A percentile compares a stretch with the other conserved stretches of the same genome.
These are phyloP conservation scores for Fusarium xylarioides DNA, from an alignment of 2,329 filamentous ascomycete genomes.

Conservation along the genomic window DNA sequence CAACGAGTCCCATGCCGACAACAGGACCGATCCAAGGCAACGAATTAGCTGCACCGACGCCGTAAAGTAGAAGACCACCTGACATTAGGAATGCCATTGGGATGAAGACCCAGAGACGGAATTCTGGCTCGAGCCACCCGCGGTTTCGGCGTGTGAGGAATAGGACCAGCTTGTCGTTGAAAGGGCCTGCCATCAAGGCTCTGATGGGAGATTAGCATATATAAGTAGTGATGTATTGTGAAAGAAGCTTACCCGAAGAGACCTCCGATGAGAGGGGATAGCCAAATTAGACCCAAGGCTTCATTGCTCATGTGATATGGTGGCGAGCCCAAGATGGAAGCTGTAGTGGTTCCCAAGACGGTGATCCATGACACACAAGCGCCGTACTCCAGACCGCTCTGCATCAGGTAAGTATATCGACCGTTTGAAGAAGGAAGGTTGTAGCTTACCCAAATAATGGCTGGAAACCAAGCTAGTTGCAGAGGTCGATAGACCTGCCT, in stretches of 20 bases:
- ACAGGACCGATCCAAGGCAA: not conserved
- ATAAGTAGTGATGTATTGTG: accelerated
- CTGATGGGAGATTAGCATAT: accelerated
- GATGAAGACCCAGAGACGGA: not conserved
- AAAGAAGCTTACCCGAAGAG: not conserved
- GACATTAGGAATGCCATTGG: not conserved
- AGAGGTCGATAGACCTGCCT: not conserved
- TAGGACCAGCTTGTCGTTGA: not conserved
- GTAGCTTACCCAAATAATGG: not conserved
- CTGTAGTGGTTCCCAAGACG: not conserved
- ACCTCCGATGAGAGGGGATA: not conserved
- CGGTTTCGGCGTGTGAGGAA: not conserved
- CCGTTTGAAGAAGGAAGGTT: accelerated
- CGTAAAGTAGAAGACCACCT: not conserved
- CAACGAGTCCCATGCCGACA: not conserved
- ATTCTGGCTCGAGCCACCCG: not conserved
- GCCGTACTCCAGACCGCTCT: not conserved
- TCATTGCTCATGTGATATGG: not conserved
- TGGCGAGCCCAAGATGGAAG: not conserved
- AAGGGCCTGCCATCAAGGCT: not conserved
- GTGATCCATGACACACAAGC: not conserved
- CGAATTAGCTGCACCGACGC: not conserved
- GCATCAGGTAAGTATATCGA: no score
- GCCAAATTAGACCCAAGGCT: not conserved
- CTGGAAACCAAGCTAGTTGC: not conserved